Conservation (phyloP, 208 protist genomes). For the Leishmania turanica region DNA sequence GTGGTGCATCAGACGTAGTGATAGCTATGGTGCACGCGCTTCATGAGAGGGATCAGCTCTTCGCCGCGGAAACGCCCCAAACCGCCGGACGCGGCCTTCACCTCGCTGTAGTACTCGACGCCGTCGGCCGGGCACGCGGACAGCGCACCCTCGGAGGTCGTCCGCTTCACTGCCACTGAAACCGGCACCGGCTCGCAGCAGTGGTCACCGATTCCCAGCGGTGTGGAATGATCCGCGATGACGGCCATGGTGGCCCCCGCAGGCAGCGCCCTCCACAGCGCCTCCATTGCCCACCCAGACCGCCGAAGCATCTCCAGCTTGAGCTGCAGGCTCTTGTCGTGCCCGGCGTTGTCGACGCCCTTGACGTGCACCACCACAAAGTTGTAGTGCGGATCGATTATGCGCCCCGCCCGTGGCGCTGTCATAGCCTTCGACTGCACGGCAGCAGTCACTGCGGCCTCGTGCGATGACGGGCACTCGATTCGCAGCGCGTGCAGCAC, state of each 20-base stretch:
- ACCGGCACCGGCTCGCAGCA: slow-evolving; percentile 75
- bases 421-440: not conserved
- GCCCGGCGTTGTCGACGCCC: slow-evolving; percentile 71
- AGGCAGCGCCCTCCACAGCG: slow-evolving; percentile 52
- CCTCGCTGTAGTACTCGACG: slow-evolving; percentile 60
- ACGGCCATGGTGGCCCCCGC: slow-evolving; percentile 55
- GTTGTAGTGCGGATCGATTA: slow-evolving; percentile 30
- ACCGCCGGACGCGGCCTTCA: slow-evolving; percentile 33
- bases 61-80: slow-evolving; percentile 62
- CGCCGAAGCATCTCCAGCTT: slow-evolving; percentile 57
- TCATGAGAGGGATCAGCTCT: slow-evolving; percentile 53
- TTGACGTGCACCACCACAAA: slow-evolving; percentile 82
- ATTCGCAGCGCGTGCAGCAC: slow-evolving; percentile 45
- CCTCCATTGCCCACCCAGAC: slow-evolving; percentile 51
- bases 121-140: slow-evolving; percentile 25
- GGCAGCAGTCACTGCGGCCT: slow-evolving; percentile 4
- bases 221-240: slow-evolving; percentile 69
- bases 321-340: slow-evolving; percentile 46
- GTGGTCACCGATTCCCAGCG: slow-evolving; percentile 63
- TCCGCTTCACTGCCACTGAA: slow-evolving; percentile 49
- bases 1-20: slow-evolving; percentile 39
- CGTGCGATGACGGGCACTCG: slow-evolving; percentile 15
- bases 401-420: slow-evolving; percentile 4
- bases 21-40: slow-evolving; percentile 54
- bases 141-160: not conserved